These are phyloP conservation scores for Andrographis paniculata DNA, from an alignment of 305 asterid species.

Conservation along the genomic window DNA sequence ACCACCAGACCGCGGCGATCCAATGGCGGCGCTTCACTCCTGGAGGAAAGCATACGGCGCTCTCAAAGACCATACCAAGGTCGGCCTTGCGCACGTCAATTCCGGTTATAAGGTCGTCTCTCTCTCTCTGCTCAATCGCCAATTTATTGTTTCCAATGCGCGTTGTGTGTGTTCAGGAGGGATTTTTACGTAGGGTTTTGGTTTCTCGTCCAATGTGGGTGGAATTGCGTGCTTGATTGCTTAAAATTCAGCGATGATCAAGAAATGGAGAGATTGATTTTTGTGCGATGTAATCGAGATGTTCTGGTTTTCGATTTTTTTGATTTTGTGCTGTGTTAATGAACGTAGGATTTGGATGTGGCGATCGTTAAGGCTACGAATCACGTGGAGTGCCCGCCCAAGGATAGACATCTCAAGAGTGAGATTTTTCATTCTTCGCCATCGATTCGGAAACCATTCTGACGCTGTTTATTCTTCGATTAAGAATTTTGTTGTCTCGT, in stretches of 20 bases:
- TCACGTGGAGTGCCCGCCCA: conserved; percentile 95
- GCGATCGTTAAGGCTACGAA: conserved; percentile 98
- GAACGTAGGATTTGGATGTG: conserved; percentile 84
- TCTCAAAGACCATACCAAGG: conserved; percentile 76
- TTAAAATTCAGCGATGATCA: conserved; percentile 13
- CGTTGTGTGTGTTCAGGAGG: too few species aligned
- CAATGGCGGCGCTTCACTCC: conserved; percentile 72
- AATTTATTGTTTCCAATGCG: too few species aligned
- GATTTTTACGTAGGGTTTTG: conserved; percentile 16
- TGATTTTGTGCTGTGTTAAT: conserved; percentile 19
- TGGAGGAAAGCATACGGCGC: conserved; percentile 94
- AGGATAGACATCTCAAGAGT: conserved; percentile 89
- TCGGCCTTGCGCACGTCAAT: conserved; percentile 90
- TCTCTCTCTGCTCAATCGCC: background rate
- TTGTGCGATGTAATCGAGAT: background rate
- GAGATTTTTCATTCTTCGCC: conserved; percentile 24
- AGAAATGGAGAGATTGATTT: background rate
- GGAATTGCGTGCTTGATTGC: conserved; percentile 12
- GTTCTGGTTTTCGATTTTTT: conserved; percentile 16
- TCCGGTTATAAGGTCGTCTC: conserved; percentile 78
- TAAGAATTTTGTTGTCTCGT: too few species aligned
- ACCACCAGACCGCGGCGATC: too few species aligned
- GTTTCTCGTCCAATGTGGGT: conserved; percentile 15
- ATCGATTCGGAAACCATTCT: background rate
- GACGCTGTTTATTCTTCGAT: conserved; percentile 3